Conservation (phyloP, 1,139 yeast species). For the Scheffersomyces insectosa region DNA sequence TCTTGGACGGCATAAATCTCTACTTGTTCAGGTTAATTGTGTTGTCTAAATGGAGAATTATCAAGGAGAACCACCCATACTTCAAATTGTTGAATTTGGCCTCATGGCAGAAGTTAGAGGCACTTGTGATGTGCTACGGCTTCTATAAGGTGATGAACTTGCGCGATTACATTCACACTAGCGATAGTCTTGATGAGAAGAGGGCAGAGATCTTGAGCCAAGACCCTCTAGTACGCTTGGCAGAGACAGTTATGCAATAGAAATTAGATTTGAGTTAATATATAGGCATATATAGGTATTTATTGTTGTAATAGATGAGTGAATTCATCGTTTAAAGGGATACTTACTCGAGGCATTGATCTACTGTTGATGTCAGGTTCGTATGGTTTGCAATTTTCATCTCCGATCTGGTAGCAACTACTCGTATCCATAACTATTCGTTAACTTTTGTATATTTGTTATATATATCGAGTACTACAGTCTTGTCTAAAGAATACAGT, state of each 20-base stretch:
- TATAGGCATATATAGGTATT: no score
- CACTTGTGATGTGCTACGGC: constrained; percentile 38
- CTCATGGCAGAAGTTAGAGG: constrained; percentile 39
- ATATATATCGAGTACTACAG: no score
- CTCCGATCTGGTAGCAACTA: no score
- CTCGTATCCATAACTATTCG: no score
- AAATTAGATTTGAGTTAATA: no score
- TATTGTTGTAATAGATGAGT: no score
- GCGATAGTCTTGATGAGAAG: constrained; percentile 4
- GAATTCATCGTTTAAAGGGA: no score
- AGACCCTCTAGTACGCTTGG: constrained; percentile 19
- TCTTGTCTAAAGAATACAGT: no score
- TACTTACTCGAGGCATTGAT: no score
- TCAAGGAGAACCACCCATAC: constrained; percentile 40
- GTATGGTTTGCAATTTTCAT: no score
- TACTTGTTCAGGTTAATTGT: constrained; percentile 38
- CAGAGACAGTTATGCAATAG: constrained; percentile 23
- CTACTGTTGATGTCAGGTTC: no score
- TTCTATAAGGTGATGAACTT: constrained; percentile 43
- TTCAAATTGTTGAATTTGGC: constrained; percentile 25
- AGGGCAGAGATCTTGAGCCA: constrained; percentile 18
- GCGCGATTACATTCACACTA: constrained; percentile 30
- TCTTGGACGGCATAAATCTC: constrained; percentile 32
- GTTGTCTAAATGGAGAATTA: constrained; percentile 45
- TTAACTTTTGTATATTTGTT: no score